These are phyloP conservation scores for Paramarasmius palmivorus DNA, from an alignment of 1,284 basidiomycete genomes.

Conservation along the genomic window DNA sequence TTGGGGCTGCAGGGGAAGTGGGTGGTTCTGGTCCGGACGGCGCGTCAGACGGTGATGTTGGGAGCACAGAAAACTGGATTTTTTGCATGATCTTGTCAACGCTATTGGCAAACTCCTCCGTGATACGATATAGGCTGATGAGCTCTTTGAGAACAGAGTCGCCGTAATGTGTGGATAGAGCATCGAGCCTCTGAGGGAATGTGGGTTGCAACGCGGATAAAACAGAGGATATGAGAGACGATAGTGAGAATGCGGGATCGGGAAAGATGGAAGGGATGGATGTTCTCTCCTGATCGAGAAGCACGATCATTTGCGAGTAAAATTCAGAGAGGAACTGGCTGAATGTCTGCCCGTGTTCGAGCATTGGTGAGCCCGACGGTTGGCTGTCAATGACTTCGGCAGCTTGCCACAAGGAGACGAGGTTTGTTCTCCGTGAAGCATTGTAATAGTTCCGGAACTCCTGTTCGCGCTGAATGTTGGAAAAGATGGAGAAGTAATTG, in stretches of 20 bases:
- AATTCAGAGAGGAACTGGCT: conserved; percentile 73
- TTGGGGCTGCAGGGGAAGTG: conserved; percentile 23
- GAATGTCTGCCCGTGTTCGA: conserved; percentile 41
- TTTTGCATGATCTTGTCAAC: conserved; percentile 80
- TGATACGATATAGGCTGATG: conserved; percentile 68
- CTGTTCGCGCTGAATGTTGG: conserved; percentile 83
- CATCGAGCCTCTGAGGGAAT: conserved; percentile 73
- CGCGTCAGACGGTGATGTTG: conserved; percentile 27
- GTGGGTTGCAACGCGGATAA: conserved; percentile 80
- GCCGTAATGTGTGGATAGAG: conserved; percentile 65
- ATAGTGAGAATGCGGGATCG: conserved; percentile 72
- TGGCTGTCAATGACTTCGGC: conserved; percentile 53
- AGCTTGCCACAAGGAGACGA: conserved; percentile 72
- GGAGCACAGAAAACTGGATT: conserved; percentile 46
- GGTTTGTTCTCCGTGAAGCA: conserved; percentile 66
- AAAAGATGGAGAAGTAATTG: conserved; percentile 83
- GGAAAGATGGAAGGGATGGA: conserved; percentile 83
- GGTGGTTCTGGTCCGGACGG: conserved; percentile 18
- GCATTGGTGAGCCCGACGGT: conserved; percentile 24
- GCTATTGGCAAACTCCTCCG: conserved; percentile 77
- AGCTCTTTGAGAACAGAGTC: conserved; percentile 66
- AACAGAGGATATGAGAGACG: conserved; percentile 79
- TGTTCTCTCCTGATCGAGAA: conserved; percentile 72
- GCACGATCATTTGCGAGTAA: conserved; percentile 63
- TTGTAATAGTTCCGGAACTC: conserved; percentile 95